These are phyloP conservation scores for Rhodamnia rubescens DNA, from an alignment of 345 rosid genomes.

Conservation along the genomic window DNA sequence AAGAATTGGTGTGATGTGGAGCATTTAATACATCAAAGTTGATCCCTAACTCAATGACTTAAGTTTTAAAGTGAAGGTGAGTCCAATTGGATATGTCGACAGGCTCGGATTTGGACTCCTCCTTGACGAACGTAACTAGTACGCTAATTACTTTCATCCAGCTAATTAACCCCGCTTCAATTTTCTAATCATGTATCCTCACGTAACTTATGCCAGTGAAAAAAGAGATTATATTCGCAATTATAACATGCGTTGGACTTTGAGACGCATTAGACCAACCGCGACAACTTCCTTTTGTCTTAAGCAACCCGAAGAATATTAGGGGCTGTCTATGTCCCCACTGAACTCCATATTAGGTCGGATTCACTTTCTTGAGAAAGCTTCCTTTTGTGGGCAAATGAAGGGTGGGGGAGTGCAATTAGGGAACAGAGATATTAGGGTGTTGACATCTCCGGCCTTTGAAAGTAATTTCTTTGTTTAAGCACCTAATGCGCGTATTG, in stretches of 20 bases:
- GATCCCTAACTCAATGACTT: no score
- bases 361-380: background rate
- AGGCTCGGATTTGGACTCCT: no score
- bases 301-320: background rate
- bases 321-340: background rate
- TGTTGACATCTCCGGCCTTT: background rate
- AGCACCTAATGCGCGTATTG: background rate
- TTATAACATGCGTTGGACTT: background rate
- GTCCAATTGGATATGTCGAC: no score
- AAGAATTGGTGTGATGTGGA: no score
- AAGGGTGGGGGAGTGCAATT: background rate
- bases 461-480: background rate
- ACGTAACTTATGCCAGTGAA: background rate
- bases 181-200: background rate
- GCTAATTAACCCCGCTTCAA: background rate
- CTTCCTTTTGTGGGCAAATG: background rate
- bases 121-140: background rate
- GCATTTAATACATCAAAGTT: no score
- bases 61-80: no score
- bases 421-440: background rate
- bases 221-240: background rate
- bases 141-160: background rate
- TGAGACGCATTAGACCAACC: background rate
- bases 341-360: background rate
- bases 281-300: background rate